These are phyloP conservation scores for Leccinum pellstonianum DNA, from an alignment of 768 basidiomycete species.

Conservation along the genomic window DNA sequence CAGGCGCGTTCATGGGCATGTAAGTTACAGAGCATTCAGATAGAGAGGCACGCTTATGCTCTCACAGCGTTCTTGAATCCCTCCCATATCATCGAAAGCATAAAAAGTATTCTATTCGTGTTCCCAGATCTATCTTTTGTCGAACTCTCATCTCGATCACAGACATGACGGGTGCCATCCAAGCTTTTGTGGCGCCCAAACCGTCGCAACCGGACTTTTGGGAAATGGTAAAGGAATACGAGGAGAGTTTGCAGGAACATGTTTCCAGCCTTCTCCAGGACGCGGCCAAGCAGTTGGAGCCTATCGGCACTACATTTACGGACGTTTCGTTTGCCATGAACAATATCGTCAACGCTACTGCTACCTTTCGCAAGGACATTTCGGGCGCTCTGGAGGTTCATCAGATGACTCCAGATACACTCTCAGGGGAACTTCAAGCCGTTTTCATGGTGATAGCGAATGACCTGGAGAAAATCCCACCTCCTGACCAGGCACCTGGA, in stretches of 20 bases:
- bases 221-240: conserved; percentile 9
- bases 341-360: conserved; percentile 9
- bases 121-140: neutral
- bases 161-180: neutral
- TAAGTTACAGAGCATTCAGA: neutral
- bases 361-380: conserved; percentile 14
- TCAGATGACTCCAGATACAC: conserved; percentile 1
- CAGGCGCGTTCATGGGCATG: neutral
- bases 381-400: conserved; percentile 7
- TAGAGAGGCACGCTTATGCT: neutral
- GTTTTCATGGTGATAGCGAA: conserved; percentile 4
- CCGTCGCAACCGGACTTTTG: conserved; percentile 8
- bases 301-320: conserved; percentile 2
- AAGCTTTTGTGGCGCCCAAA: neutral
- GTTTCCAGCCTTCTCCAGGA: conserved; percentile 7
- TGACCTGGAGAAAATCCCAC: conserved; percentile 3
- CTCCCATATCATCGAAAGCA: neutral
- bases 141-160: neutral
- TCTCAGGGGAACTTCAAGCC: conserved; percentile 9
- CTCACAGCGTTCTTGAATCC: neutral
- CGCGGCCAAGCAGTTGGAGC: conserved; percentile 3
- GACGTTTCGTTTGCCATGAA: conserved; percentile 6
- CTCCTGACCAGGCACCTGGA: conserved; percentile 1
- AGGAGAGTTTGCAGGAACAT: conserved; percentile 2
- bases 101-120: neutral